Conservation (phyloP, 331 rosid genomes). For the Rosa hybrid region DNA sequence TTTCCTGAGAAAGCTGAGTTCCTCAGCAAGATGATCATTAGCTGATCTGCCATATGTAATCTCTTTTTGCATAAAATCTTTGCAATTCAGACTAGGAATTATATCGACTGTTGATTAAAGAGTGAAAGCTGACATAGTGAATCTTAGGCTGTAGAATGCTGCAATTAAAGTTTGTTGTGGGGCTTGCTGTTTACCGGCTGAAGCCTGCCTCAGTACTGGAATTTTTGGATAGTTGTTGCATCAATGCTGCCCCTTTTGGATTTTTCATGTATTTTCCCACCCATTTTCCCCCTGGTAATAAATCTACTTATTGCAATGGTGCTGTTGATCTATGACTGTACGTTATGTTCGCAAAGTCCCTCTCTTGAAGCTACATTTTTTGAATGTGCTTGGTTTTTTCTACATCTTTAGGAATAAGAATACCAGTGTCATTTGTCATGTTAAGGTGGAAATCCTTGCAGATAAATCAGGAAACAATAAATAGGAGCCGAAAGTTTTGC, state of each 20-base stretch:
- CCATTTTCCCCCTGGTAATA: background rate
- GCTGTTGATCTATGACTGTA: background rate
- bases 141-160: constrained; percentile 11
- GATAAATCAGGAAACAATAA: background rate
- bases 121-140: constrained; percentile 25
- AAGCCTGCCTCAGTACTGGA: background rate
- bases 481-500: background rate
- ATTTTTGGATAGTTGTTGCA: background rate
- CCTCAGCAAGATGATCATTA: constrained; percentile 75
- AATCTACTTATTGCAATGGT: background rate
- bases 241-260: background rate
- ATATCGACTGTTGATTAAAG: constrained; percentile 19
- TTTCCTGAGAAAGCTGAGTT: constrained; percentile 80
- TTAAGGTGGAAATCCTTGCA: background rate
- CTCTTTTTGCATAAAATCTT: background rate
- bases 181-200: background rate
- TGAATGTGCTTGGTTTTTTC: background rate
- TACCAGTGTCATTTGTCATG: background rate
- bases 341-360: background rate
- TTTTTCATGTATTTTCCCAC: background rate
- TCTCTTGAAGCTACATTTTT: background rate
- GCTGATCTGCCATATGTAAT: constrained; percentile 33
- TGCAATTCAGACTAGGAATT: constrained; percentile 16
- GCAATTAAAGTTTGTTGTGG: background rate
- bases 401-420: background rate